Conservation (phyloP, 805 yeast genomes). For the Maudiozyma saulgeensis region DNA sequence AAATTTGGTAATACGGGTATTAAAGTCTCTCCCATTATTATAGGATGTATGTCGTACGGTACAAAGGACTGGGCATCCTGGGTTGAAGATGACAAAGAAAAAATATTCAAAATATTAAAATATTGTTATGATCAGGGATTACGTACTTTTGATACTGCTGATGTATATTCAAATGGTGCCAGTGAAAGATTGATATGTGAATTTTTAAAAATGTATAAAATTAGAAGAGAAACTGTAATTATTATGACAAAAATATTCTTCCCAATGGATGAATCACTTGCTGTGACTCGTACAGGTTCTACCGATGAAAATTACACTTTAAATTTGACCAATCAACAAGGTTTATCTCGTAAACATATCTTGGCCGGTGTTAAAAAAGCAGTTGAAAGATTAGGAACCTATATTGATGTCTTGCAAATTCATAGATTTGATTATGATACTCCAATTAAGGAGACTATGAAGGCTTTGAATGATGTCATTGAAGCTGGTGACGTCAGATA, state of each 20-base stretch:
- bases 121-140: slow-evolving; percentile 38
- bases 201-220: slow-evolving; percentile 41
- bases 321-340: slow-evolving; percentile 30
- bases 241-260: slow-evolving; percentile 40
- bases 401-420: slow-evolving; percentile 42
- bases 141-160: slow-evolving; percentile 21
- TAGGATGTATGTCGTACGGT: slow-evolving; percentile 52
- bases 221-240: slow-evolving; percentile 44
- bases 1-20: slow-evolving; percentile 39
- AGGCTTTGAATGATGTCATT: slow-evolving; percentile 36
- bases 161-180: slow-evolving; percentile 35
- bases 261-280: slow-evolving; percentile 22
- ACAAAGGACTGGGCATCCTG: slow-evolving; percentile 35
- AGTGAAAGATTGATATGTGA: slow-evolving; percentile 45
- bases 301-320: background rate
- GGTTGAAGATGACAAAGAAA: slow-evolving; percentile 40
- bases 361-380: slow-evolving; percentile 35
- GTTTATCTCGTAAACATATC: slow-evolving; percentile 39
- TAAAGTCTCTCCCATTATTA: slow-evolving; percentile 38
- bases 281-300: background rate
- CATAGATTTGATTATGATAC: slow-evolving; percentile 40
- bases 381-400: slow-evolving; percentile 38
- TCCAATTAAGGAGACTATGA: slow-evolving; percentile 44
- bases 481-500: slow-evolving; percentile 33
- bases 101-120: slow-evolving; percentile 36